A percentile compares a stretch with the other conserved stretches of the same genome.
These are phyloP conservation scores for Acanthamoeba royreba DNA, from an alignment of 208 protist genomes.

Conservation along the genomic window DNA sequence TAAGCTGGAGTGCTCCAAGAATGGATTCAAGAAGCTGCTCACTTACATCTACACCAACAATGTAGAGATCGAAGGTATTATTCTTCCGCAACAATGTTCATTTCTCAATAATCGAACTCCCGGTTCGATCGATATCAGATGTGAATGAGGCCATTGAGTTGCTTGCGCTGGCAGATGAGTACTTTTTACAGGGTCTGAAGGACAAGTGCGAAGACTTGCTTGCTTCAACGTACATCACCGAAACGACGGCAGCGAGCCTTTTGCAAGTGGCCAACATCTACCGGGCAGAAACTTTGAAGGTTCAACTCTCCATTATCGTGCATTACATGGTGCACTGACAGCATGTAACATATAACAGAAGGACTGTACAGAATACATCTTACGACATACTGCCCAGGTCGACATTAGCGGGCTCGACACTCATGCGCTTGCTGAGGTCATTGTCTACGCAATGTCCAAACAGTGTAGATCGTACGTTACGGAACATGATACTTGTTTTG, in stretches of 20 bases:
- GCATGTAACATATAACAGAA: no score
- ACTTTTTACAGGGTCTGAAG: neutral
- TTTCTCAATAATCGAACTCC: neutral
- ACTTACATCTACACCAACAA: neutral
- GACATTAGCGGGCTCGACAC: no score
- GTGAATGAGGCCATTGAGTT: neutral
- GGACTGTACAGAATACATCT: no score
- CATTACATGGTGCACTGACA: no score
- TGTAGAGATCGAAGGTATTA: neutral
- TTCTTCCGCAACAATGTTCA: neutral
- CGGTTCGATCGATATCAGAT: neutral
- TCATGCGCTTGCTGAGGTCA: no score
- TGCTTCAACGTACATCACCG: neutral
- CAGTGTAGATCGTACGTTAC: no score
- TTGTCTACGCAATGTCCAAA: no score
- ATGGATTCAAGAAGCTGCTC: neutral
- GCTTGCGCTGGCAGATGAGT: neutral
- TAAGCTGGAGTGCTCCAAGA: neutral
- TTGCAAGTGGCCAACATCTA: neutral
- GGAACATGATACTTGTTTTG: no score
- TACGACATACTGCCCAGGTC: no score
- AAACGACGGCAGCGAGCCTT: neutral
- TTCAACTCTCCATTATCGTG: neutral
- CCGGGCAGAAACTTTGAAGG: neutral
- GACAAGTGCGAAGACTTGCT: neutral